Evolutionary conservation across 768 basidiomycete species (phyloP), one percentile per base, ranked within the genome.

Genomic region (Cubamyces lactineus): DNA sequence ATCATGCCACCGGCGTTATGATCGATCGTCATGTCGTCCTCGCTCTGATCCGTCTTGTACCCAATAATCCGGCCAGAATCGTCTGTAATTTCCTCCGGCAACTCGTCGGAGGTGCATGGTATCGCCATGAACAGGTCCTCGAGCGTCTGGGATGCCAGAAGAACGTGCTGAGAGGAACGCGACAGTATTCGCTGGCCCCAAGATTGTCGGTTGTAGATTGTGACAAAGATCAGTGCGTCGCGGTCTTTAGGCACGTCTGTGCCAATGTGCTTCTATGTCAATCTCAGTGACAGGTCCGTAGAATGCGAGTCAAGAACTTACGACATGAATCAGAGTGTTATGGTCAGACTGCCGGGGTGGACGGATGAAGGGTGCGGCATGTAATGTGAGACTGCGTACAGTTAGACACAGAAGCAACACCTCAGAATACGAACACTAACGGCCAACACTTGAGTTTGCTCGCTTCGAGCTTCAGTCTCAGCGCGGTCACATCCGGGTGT

Each of bases 131-230:
- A 81, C 13, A 93, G 71, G 62, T 91, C 87, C 19, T 78, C 80
- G 2, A 94, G 80, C 0, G 86, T 89, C 68, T 92, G 88, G 5
- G 86, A 86, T n/a, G 89, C 86, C 16, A 88, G 71, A 7, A 90
- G 70, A 12, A 80, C 82, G 69, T 92, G 89, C 66, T 87, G 87
- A 9, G 91, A 92, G 59, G 80, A 75, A 40, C 88, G 87, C 49
- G 78, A 77, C 12, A 88, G 75, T 53, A 82, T 80, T 53, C 83
- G 84, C 55, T 82, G 82, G 21, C 82, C 79, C 86, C 88, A 91
- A 21, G 81, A 68, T 24, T 87, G 75, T 57, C 81, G 84, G 64
- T 81, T 82, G 69, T 90, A 80, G 8, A 90, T 75, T 3, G 88
- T 84, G 30, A 89, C 67, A 30, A 80, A 84, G 28, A 92, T 70